A percentile compares a stretch with the other conserved stretches of the same genome.
Conservation (phyloP, 2,329 filamentous ascomycete genomes). For the Pyrenophora tritici-repentis region DNA sequence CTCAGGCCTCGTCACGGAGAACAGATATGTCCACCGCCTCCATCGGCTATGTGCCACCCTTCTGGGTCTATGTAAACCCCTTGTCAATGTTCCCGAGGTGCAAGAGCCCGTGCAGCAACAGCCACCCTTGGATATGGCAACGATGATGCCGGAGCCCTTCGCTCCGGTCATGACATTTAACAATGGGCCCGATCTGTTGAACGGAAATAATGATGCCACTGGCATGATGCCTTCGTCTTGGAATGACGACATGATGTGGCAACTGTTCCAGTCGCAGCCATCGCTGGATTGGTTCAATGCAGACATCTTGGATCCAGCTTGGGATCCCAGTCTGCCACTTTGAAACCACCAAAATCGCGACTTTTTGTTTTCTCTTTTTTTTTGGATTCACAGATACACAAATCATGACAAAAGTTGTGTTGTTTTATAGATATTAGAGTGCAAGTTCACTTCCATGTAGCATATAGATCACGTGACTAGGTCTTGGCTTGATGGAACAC, state of each 20-base stretch:
- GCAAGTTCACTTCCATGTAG: too few species aligned
- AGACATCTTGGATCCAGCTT: constrained; percentile 36
- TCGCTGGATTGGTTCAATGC: constrained; percentile 44
- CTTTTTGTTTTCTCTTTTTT: too few species aligned
- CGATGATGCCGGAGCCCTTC: background rate
- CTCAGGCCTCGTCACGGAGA: constrained; percentile 34
- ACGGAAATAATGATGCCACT: background rate
- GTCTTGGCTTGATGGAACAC: too few species aligned
- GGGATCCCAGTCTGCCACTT: constrained; percentile 24
- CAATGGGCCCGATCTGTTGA: background rate
- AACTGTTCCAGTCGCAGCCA: constrained; percentile 41
- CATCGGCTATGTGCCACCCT: constrained; percentile 37
- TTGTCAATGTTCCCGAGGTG: constrained; percentile 17
- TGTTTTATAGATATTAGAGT: too few species aligned
- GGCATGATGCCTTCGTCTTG: constrained; percentile 28
- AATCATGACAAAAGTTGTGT: too few species aligned
- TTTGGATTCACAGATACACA: too few species aligned
- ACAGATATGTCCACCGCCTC: constrained; percentile 37
- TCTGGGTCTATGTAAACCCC: constrained; percentile 37
- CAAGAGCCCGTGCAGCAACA: background rate
- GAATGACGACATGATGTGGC: constrained; percentile 44
- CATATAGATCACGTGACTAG: too few species aligned
- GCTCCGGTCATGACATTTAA: background rate
- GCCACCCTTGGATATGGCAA: background rate
- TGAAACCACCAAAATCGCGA: background rate